Base-by-base conservation (phyloP, 192 early-diverging fungal species). In the Coemansia sp. region DNA sequence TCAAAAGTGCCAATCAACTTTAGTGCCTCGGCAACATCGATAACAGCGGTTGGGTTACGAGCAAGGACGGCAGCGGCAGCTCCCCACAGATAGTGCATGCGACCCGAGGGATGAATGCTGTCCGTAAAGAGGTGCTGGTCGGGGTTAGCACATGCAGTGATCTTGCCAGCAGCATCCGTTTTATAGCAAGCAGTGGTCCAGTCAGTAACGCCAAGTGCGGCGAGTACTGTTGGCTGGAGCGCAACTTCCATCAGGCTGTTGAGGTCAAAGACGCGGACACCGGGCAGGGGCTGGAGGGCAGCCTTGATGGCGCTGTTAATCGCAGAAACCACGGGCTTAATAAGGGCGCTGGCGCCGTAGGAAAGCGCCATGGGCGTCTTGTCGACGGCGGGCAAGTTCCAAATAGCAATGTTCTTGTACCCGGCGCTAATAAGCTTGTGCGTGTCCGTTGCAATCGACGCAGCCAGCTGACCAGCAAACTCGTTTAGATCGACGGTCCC, bases 81-180 rank as follows among this genome's bases (percentile, higher is more conserved):
- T 7, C 80, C 80, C 74, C 75, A 76, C 19, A 77, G 56, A 35
- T 83, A 83, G 57, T 83, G 80, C 67, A 83, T 66, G 19, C 80
- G 80, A 51, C 75, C 65, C 17, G 80, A 70, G 0, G 80, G 80
- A 27, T 83, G 80, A 15, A 77, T 45, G 36, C 41, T 36, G 43
- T 83, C 80, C 31, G 73, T 74, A 65, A 83, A 83, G 24, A 74
- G 65, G 54, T 83, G 58, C 56, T 73, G 40, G 66, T 77, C 74
- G 31, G 80, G 80, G 62, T 83, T 73, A 15, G 42, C 19, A 65
- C 80, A 83, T 0, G 77, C 41, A 42, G n/a, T 61, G 31, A 39
- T 40, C 17, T 60, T 54, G 2, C 65, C 79, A 11, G 37, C 37
- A n/a, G 59, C 8, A 6, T 67, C 71, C 5, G 59, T 57, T 4